Percentiles rank a stretch among this genome's conserved stretches.
These are phyloP conservation scores for Onygena corvina DNA, from an alignment of 2,329 filamentous ascomycete species.

Conservation along the genomic window DNA sequence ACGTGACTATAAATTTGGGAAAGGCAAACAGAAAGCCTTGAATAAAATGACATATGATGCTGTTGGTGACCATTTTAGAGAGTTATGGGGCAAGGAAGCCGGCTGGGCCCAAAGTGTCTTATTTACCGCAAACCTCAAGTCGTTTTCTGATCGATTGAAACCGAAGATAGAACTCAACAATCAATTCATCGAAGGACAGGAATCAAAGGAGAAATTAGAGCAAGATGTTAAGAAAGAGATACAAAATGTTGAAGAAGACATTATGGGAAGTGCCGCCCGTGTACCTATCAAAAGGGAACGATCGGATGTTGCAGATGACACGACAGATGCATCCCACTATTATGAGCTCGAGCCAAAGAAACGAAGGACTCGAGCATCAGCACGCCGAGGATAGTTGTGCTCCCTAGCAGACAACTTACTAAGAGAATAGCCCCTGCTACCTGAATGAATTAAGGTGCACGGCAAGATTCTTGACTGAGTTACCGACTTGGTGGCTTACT, in stretches of 20 bases:
- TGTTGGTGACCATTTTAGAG: conserved; percentile 77
- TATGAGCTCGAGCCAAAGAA: conserved; percentile 6
- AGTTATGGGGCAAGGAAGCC: conserved; percentile 82
- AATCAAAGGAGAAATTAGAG: conserved; percentile 1
- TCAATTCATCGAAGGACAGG: conserved; percentile 5
- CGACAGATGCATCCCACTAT: not conserved
- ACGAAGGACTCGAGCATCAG: conserved; percentile 10
- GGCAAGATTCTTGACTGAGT: not conserved
- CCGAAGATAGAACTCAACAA: conserved; percentile 27
- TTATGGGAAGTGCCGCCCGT: not conserved
- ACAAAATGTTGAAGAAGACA: not conserved
- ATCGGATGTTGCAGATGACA: conserved; percentile 7
- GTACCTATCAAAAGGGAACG: conserved; percentile 14
- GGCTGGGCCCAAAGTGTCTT: conserved; percentile 97
- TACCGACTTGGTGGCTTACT: not conserved
- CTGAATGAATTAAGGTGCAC: not conserved
- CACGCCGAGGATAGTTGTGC: not conserved
- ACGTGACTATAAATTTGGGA: conserved; percentile 86
- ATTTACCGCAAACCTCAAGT: conserved; percentile 81
- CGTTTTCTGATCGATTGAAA: conserved; percentile 60
- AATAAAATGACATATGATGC: conserved; percentile 83
- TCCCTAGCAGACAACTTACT: too few species aligned
- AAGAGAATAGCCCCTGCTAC: not conserved
- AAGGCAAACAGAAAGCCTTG: conserved; percentile 68
- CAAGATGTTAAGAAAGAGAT: not conserved